Percentiles rank a stretch among this genome's conserved stretches.
phyloP scores from a whole-genome alignment of 2,329 filamentous ascomycete genomes.

The Tolypocladium amazonense region DNA sequence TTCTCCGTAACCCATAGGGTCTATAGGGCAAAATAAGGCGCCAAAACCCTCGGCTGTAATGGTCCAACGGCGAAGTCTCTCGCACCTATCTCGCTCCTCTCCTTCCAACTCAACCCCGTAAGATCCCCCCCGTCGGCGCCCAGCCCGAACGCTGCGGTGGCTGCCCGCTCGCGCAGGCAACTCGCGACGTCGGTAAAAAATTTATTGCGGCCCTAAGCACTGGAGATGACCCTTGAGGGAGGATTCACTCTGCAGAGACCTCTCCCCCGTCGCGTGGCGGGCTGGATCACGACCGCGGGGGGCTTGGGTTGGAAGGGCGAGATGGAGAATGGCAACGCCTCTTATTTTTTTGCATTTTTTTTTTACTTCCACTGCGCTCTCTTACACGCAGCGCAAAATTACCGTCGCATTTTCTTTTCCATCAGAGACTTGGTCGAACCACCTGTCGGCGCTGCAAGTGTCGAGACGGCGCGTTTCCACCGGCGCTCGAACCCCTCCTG shows the following conservation, averaged over 20 bases:
- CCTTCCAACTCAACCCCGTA: constrained; percentile 42
- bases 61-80: constrained; percentile 51
- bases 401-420: no score
- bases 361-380: not conserved
- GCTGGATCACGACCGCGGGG: constrained; percentile 55
- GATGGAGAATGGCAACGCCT: constrained; percentile 45
- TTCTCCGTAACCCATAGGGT: not conserved
- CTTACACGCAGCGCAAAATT: not conserved
- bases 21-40: constrained; percentile 12
- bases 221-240: constrained; percentile 61
- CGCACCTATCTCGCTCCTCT: constrained; percentile 31
- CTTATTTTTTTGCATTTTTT: constrained; percentile 22
- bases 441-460: not conserved
- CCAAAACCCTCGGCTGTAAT: constrained; percentile 41
- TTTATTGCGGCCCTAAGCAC: constrained; percentile 48
- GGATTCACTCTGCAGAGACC: constrained; percentile 62
- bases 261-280: constrained; percentile 62
- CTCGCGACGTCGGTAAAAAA: constrained; percentile 42
- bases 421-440: no score
- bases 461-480: not conserved
- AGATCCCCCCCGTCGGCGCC: constrained; percentile 47
- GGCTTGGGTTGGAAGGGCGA: constrained; percentile 45
- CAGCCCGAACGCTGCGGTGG: constrained; percentile 60
- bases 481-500: not conserved
- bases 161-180: constrained; percentile 55